Evolutionary conservation across 257 asterid genomes (phyloP).

Genomic region (Salvia rosmarinus): DNA sequence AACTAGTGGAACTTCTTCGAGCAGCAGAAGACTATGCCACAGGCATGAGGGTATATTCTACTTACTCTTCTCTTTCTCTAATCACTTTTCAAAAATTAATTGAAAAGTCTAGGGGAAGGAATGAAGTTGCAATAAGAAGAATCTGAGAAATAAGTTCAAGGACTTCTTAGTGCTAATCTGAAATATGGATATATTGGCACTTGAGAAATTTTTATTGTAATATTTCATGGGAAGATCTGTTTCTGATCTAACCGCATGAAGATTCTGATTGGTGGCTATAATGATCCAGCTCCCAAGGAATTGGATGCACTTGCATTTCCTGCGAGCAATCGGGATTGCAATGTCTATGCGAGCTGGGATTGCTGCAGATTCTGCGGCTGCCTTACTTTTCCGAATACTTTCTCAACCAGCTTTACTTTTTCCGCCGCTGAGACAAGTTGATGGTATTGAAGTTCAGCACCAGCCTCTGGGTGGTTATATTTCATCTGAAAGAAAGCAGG

Average conservation of each 20-base stretch:
- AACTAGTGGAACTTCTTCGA: slow-evolving; percentile 95
- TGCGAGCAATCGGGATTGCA: slow-evolving; percentile 96
- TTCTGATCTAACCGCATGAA: slow-evolving; percentile 28
- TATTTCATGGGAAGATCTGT: not conserved
- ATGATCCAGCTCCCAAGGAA: slow-evolving; percentile 88
- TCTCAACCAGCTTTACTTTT: slow-evolving; percentile 97
- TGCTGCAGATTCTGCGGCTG: slow-evolving; percentile 99
- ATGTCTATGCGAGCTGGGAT: slow-evolving; percentile 99
- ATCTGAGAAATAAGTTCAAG: not conserved
- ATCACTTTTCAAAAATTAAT: not conserved
- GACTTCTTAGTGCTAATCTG: slow-evolving; percentile 15
- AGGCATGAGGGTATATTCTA: slow-evolving; percentile 75
- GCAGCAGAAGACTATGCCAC: slow-evolving; percentile 99
- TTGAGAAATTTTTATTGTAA: not conserved
- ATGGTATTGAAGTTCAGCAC: slow-evolving; percentile 79
- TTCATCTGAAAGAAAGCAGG: slow-evolving; percentile 74
- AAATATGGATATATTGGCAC: slow-evolving; percentile 8
- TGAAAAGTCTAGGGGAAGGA: slow-evolving; percentile 18
- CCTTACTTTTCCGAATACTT: slow-evolving; percentile 92
- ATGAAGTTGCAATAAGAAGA: slow-evolving; percentile 5
- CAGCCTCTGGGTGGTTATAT: slow-evolving; percentile 61
- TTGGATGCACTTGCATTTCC: slow-evolving; percentile 99
- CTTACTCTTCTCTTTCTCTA: slow-evolving; percentile 1
- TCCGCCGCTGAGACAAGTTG: slow-evolving; percentile 93
- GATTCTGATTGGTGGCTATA: slow-evolving; percentile 38